phyloP scores from a whole-genome alignment of 2,329 filamentous ascomycete species.

The Didymella glomerata region DNA sequence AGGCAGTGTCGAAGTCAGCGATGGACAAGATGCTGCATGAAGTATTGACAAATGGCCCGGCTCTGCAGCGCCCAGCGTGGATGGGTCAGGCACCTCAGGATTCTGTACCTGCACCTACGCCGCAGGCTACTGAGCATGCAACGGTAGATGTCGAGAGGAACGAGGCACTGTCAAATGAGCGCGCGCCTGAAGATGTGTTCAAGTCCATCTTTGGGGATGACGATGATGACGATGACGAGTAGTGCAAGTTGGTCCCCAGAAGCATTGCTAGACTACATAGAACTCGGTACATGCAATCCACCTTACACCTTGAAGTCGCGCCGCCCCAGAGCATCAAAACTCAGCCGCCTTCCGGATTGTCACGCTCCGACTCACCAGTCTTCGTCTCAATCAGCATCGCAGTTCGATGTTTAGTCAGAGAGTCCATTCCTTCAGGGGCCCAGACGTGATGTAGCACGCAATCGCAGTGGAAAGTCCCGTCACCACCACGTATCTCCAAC shows the following conservation, averaged over 20 bases:
- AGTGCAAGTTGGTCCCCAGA: neutral
- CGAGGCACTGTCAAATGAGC: conserved; percentile 76
- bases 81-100: conserved; percentile 28
- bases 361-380: too few relatives aligned
- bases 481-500: too few relatives aligned
- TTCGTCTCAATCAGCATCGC: too few relatives aligned
- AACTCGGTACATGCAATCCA: too few relatives aligned
- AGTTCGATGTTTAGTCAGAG: too few relatives aligned
- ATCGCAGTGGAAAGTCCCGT: too few relatives aligned
- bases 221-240: conserved; percentile 55
- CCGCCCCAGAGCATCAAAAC: too few relatives aligned
- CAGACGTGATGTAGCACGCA: too few relatives aligned
- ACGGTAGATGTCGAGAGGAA: conserved; percentile 77
- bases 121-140: conserved; percentile 32
- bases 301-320: too few relatives aligned
- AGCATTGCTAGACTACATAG: too few relatives aligned
- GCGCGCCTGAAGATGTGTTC: conserved; percentile 82
- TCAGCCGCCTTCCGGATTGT: too few relatives aligned
- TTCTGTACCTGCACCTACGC: conserved; percentile 3
- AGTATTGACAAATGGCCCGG: conserved; percentile 37
- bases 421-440: too few relatives aligned
- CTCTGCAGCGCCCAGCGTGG: conserved; percentile 43
- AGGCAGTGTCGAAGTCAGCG: conserved; percentile 62
- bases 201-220: conserved; percentile 93
- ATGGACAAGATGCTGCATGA: conserved; percentile 55